Conservation (phyloP, 768 basidiomycete species). For the Boletus barrowsii region DNA sequence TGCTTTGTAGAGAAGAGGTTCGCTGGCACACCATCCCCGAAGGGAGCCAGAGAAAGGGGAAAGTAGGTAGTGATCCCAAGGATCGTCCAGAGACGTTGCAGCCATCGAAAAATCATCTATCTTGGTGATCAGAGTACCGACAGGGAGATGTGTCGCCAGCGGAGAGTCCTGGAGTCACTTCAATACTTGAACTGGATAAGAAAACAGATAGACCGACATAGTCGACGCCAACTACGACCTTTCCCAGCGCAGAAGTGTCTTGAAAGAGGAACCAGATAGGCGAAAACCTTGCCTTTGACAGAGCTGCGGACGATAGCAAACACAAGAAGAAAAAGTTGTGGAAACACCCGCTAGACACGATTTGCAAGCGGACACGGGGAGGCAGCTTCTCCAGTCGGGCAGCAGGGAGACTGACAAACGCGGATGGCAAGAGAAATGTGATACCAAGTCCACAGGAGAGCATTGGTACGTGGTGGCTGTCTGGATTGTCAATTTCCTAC, state of each 20-base stretch:
- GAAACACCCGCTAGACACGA: constrained; percentile 72
- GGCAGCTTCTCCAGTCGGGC: constrained; percentile 35
- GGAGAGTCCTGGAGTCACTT: constrained; percentile 52
- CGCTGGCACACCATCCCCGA: constrained; percentile 63
- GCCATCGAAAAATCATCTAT: constrained; percentile 61
- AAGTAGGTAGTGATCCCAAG: constrained; percentile 49
- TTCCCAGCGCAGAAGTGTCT: constrained; percentile 50
- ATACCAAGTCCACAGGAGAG: constrained; percentile 59
- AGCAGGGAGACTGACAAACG: constrained; percentile 64
- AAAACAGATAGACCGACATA: constrained; percentile 39
- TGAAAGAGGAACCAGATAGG: constrained; percentile 42
- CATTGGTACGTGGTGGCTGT: constrained; percentile 64
- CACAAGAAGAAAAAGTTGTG: constrained; percentile 69
- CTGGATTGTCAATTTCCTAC: neutral
- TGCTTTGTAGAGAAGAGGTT: constrained; percentile 30
- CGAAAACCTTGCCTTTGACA: constrained; percentile 26
- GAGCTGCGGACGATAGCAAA: constrained; percentile 39
- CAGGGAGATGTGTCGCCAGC: constrained; percentile 50
- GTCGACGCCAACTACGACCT: constrained; percentile 53
- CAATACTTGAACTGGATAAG: neutral
- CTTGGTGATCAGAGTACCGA: constrained; percentile 58
- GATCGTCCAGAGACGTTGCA: constrained; percentile 24
- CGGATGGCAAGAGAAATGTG: constrained; percentile 64
- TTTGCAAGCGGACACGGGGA: constrained; percentile 48
- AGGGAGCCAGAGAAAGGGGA: constrained; percentile 4